Percentiles rank a stretch among this genome's conserved stretches.
These are phyloP conservation scores for Truncatella angustata DNA, from an alignment of 2,329 filamentous ascomycete genomes.

Conservation along the genomic window DNA sequence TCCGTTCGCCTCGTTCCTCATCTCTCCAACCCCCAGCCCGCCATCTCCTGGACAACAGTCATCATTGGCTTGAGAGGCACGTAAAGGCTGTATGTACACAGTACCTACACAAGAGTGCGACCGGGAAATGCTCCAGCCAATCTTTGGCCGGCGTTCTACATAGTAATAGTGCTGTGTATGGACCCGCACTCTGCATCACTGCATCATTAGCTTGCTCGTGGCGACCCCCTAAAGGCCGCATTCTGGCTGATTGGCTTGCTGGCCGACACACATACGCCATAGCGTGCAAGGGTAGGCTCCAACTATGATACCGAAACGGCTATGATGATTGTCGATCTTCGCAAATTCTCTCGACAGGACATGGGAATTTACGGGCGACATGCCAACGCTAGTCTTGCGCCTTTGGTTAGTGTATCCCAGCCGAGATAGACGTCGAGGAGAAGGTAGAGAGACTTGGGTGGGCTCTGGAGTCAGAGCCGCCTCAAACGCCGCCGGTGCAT, in stretches of 20 bases:
- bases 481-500: constrained; percentile 10
- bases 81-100: no score
- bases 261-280: constrained; percentile 24
- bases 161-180: constrained; percentile 12
- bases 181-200: constrained; percentile 13
- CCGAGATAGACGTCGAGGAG: neutral
- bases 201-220: constrained; percentile 23
- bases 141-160: neutral
- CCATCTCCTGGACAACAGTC: neutral
- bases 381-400: constrained; percentile 2
- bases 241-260: constrained; percentile 23
- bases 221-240: constrained; percentile 16
- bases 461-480: constrained; percentile 21
- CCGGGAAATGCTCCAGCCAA: neutral
- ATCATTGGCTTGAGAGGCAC: neutral
- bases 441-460: neutral
- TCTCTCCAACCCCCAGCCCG: neutral
- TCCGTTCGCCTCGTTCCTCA: constrained; percentile 10
- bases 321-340: constrained; percentile 24
- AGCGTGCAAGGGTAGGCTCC: constrained; percentile 21
- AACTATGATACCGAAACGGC: constrained; percentile 22
- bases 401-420: neutral
- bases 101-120: no score
- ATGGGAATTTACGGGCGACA: constrained; percentile 3
- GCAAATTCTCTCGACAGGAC: constrained; percentile 2